Base-by-base conservation (phyloP, 257 asterid species). In the Salvia hispanica region DNA sequence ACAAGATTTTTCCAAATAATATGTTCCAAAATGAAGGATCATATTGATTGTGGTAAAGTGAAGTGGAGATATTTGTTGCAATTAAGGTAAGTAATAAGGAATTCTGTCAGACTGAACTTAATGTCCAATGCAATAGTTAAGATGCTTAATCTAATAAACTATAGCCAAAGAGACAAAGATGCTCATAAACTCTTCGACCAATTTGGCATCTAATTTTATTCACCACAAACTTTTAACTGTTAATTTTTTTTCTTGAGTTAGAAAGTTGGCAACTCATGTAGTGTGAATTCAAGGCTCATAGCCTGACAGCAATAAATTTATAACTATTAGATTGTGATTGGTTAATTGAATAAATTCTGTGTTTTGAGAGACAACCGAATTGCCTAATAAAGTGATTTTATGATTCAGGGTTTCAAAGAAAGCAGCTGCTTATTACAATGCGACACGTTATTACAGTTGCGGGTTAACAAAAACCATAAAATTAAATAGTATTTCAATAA, bases 381-480 rank as follows among this genome's bases (percentile, higher is more conserved):
- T 9, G n/a, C 3, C 6, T 33, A 31, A 42, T 10, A 33, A 57
- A 43, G 56, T 21, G n/a, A 14, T 16, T 48, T 14, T 10, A 33
- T 60, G 66, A 18, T 42, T 60, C 4, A 9, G 45, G 28, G 9
- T 31, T 67, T 16, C 39, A 61, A 61, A 74, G 10, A 5, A 67
- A 62, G 54, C 34, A 4, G 37, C 60, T 60, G 47, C 74, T 11
- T 62, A 62, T 62, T 34, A 37, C 9, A 9, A 55, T 9, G 28
- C 14, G 79, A 46, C 79, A 68, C 74, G 71, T 74, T 36, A 25
- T 25, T 25, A 31, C 66, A 40, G 14, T 61, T 53, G 51, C 28
- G 1, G 3, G 6, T 46, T 56, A 25, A 25, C 31, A 25, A 10
- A 45, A 61, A 44, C 42, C 39, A 52, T 39, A 6, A 39, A 39